A percentile compares a stretch with the other conserved stretches of the same genome.
These are phyloP conservation scores for Eutypa lata DNA, from an alignment of 2,329 filamentous ascomycete genomes.

Conservation along the genomic window DNA sequence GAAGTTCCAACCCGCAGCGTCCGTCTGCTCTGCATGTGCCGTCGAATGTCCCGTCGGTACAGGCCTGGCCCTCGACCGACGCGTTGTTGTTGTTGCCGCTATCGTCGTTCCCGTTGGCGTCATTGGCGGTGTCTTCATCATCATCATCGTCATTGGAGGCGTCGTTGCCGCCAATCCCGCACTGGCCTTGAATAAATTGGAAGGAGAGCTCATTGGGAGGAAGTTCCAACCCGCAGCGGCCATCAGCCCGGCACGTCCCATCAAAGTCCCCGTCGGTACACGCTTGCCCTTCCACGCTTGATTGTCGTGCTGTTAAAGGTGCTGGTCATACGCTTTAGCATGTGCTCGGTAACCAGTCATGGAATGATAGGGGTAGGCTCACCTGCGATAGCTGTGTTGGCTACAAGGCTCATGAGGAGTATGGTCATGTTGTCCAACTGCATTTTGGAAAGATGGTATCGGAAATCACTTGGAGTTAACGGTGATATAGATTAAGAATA, in stretches of 20 bases:
- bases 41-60: conserved; percentile 2
- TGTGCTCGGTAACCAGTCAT: background rate
- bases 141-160: background rate
- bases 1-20: conserved; percentile 1
- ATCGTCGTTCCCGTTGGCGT: background rate
- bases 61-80: conserved; percentile 1
- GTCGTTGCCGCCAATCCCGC: background rate
- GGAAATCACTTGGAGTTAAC: background rate
- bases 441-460: background rate
- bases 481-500: background rate
- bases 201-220: conserved; percentile 1
- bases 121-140: background rate
- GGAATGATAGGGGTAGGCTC: background rate
- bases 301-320: background rate
- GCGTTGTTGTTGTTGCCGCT: background rate
- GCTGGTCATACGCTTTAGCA: background rate
- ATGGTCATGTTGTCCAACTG: background rate
- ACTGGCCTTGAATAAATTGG: background rate
- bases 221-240: conserved; percentile 1
- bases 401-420: background rate
- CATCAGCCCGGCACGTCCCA: background rate
- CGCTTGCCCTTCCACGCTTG: background rate
- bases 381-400: background rate
- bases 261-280: conserved; percentile 3
- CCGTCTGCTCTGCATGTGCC: background rate